Evolutionary conservation across 1,284 basidiomycete genomes (phyloP).

Genomic region (Trametes versicolor): DNA sequence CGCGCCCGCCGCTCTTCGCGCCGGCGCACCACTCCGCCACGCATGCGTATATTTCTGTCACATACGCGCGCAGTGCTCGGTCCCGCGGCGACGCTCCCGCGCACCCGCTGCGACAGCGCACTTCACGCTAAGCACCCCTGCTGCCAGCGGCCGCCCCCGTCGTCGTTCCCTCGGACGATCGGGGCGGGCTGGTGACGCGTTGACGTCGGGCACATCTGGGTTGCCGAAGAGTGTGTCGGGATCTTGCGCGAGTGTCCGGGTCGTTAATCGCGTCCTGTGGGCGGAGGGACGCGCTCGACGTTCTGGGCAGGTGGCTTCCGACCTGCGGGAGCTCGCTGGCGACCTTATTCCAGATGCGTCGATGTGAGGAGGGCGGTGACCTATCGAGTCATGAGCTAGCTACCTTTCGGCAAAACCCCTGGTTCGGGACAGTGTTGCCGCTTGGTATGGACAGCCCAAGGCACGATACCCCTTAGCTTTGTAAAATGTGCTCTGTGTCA

Average conservation of each 20-base stretch:
- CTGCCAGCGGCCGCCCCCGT: background rate
- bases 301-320: background rate
- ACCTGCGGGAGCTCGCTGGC: background rate
- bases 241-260: background rate
- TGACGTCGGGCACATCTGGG: constrained; percentile 1
- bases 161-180: constrained; percentile 5
- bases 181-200: background rate
- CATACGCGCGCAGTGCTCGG: background rate
- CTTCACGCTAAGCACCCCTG: background rate
- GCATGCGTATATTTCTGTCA: background rate
- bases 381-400: too few relatives aligned
- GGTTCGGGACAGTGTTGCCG: too few relatives aligned
- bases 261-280: constrained; percentile 8
- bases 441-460: too few relatives aligned
- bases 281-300: background rate
- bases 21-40: background rate
- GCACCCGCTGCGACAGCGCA: background rate
- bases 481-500: too few relatives aligned
- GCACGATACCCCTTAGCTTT: too few relatives aligned
- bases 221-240: background rate
- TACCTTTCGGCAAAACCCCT: too few relatives aligned
- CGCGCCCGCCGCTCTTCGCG: background rate
- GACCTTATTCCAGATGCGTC: background rate
- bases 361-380: background rate
- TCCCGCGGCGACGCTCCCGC: constrained; percentile 1